Evolutionary conservation across 2,329 filamentous ascomycete species (phyloP).

Genomic region (Diaporthe humulicola): DNA sequence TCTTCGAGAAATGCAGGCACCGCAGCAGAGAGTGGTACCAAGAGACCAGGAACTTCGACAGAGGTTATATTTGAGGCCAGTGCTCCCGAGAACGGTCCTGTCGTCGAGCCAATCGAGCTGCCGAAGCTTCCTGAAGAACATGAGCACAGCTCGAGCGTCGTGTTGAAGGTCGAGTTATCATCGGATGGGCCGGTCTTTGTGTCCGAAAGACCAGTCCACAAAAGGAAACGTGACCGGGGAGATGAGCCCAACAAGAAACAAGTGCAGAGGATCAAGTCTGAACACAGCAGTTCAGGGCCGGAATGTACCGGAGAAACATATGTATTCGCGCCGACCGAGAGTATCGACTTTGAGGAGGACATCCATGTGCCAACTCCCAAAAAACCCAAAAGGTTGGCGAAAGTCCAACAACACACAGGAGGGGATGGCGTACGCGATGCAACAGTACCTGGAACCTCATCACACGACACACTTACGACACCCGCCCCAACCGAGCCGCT

Average conservation of each 20-base stretch:
- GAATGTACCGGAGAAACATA: conserved; percentile 45
- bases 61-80: conserved; percentile 17
- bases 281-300: conserved; percentile 52
- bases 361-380: conserved; percentile 58
- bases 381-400: conserved; percentile 46
- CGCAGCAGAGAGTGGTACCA: background rate
- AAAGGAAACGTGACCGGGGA: conserved; percentile 56
- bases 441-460: background rate
- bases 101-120: conserved; percentile 42
- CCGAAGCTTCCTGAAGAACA: conserved; percentile 47
- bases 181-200: conserved; percentile 67
- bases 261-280: conserved; percentile 58
- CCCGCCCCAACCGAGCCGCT: background rate
- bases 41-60: background rate
- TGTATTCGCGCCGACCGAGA: conserved; percentile 62
- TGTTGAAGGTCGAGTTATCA: conserved; percentile 65
- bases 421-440: background rate
- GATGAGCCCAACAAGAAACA: conserved; percentile 40
- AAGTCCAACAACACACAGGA: background rate
- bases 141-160: conserved; percentile 2
- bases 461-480: background rate
- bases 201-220: conserved; percentile 63
- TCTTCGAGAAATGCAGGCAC: background rate
- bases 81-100: background rate
- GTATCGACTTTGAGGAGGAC: conserved; percentile 71